A percentile compares a stretch with the other conserved stretches of the same genome.
phyloP scores from a whole-genome alignment of 345 rosid species.

The Clarkia xantiana region DNA sequence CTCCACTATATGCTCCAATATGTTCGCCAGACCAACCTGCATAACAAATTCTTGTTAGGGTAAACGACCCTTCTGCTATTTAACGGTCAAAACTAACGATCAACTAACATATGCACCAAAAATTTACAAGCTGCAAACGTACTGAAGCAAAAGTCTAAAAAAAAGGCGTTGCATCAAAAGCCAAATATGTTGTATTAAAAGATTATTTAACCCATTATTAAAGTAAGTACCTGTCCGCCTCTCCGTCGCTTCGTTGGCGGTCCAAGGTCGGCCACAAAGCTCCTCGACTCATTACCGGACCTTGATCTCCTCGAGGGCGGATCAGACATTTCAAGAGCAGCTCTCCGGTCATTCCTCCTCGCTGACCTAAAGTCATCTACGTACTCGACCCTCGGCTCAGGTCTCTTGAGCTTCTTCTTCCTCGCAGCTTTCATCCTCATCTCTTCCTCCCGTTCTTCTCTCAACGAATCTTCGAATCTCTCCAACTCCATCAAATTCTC shows the following conservation, averaged over 20 bases:
- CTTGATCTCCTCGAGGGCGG: conserved; percentile 40
- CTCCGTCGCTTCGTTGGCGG: conserved; percentile 76
- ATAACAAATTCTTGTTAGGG: neutral
- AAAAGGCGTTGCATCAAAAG: neutral
- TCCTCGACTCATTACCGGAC: conserved; percentile 35
- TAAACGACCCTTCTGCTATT: neutral
- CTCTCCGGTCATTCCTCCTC: conserved; percentile 48
- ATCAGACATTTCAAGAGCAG: conserved; percentile 36
- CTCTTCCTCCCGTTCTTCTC: conserved; percentile 83
- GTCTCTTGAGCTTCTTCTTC: conserved; percentile 62
- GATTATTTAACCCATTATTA: too few species aligned
- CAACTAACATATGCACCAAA: too few species aligned
- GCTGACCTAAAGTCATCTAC: conserved; percentile 34
- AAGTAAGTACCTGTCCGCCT: conserved; percentile 69
- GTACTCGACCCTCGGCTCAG: conserved; percentile 46
- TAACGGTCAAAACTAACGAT: too few species aligned
- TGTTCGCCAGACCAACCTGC: conserved; percentile 79
- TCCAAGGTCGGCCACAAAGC: conserved; percentile 32
- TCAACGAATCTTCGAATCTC: conserved; percentile 53
- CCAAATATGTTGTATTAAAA: too few species aligned
- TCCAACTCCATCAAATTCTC: conserved; percentile 53
- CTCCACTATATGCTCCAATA: conserved; percentile 67
- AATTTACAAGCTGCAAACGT: too few species aligned
- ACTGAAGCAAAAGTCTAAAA: too few species aligned
- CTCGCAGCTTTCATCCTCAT: conserved; percentile 60